Conservation (phyloP, 1,284 basidiomycete species). For the Schizophyllum commune region DNA sequence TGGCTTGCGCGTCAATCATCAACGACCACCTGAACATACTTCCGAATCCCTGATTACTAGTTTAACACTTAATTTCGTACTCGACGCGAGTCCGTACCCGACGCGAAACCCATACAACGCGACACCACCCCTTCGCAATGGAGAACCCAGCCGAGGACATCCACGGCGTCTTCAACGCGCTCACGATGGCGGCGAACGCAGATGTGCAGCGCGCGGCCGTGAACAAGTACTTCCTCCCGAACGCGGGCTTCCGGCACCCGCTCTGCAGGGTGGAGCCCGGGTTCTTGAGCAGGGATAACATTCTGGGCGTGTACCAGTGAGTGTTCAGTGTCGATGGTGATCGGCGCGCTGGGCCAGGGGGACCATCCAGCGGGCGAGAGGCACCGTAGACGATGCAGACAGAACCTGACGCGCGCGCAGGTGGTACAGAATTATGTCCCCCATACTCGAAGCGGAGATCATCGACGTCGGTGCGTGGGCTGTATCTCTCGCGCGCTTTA, state of each 20-base stretch:
- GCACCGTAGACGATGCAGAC: not conserved
- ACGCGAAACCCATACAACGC: too few species aligned
- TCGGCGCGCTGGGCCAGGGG: too few species aligned
- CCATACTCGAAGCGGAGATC: slow-evolving; percentile 33
- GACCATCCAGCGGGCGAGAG: too few species aligned
- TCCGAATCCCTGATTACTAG: too few species aligned
- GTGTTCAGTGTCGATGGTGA: slow-evolving; percentile 6
- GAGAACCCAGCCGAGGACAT: slow-evolving; percentile 48
- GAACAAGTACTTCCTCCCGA: slow-evolving; percentile 38
- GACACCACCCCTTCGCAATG: slow-evolving; percentile 26
- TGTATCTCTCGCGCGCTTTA: not conserved
- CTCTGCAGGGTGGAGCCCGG: slow-evolving; percentile 37
- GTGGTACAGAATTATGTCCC: slow-evolving; percentile 55
- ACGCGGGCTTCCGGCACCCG: slow-evolving; percentile 50
- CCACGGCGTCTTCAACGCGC: slow-evolving; percentile 28
- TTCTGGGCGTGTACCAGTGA: slow-evolving; percentile 49
- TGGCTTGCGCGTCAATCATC: too few species aligned
- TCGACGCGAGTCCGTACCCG: too few species aligned
- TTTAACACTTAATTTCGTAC: too few species aligned
- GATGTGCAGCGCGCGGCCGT: slow-evolving; percentile 42
- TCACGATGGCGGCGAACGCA: slow-evolving; percentile 38
- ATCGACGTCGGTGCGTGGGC: slow-evolving; percentile 33
- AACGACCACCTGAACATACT: too few species aligned
- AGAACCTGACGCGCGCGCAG: slow-evolving; percentile 19
- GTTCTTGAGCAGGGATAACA: slow-evolving; percentile 37